Evolutionary conservation across 2,329 filamentous ascomycete genomes (phyloP).

Genomic region (Aspergillus eucalypticola): DNA sequence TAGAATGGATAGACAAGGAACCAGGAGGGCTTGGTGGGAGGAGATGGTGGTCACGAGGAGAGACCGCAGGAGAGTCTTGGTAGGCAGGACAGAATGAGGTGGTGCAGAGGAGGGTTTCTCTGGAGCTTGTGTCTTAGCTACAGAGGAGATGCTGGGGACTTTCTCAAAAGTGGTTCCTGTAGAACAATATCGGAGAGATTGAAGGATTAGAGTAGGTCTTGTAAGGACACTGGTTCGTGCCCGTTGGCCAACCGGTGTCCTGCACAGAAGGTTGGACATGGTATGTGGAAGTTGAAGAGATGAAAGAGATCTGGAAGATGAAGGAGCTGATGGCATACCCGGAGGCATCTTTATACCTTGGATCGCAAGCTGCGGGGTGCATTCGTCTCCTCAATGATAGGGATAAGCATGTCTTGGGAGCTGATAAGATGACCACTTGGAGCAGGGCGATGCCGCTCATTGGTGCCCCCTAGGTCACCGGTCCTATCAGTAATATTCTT

Average conservation of each 20-base stretch:
- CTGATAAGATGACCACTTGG: background rate
- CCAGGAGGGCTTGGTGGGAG: constrained; percentile 60
- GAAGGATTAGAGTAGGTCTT: background rate
- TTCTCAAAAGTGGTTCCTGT: background rate
- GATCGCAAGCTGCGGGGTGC: background rate
- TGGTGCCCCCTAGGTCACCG: background rate
- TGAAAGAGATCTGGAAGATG: background rate
- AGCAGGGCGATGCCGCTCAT: background rate
- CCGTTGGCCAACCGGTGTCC: background rate
- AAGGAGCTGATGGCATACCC: background rate
- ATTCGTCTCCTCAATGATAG: background rate
- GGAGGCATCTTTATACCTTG: background rate
- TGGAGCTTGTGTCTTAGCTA: background rate
- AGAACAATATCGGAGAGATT: background rate
- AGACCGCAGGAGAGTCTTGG: constrained; percentile 38
- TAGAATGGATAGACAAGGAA: constrained; percentile 64
- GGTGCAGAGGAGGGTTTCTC: background rate
- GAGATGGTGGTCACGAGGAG: constrained; percentile 51
- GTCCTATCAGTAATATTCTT: background rate
- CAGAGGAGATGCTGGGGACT: background rate
- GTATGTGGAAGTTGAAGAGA: background rate
- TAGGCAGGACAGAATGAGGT: background rate
- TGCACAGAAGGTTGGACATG: background rate
- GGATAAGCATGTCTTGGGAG: background rate
- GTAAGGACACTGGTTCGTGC: background rate